phyloP scores from a whole-genome alignment of 257 asterid genomes.

The Ocimum tenuiflorum region DNA sequence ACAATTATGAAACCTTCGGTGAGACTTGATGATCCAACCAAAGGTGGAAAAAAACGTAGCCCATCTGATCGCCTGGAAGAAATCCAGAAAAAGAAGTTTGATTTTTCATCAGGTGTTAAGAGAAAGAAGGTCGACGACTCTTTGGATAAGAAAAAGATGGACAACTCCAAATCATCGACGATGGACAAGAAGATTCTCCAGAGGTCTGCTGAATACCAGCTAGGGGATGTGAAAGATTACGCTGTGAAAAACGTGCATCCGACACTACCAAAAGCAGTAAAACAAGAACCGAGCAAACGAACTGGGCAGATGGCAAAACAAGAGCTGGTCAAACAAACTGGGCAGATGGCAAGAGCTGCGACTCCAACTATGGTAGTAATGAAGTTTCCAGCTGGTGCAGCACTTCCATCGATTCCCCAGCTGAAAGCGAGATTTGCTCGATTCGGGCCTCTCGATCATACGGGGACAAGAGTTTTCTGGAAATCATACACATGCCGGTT shows the following conservation, averaged over 20 bases:
- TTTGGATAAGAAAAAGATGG: slow-evolving; percentile 30
- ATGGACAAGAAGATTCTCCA: slow-evolving; percentile 45
- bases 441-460: slow-evolving; percentile 69
- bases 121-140: slow-evolving; percentile 11
- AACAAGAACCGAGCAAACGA: slow-evolving; percentile 41
- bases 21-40: slow-evolving; percentile 52
- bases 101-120: slow-evolving; percentile 34
- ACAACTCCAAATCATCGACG: slow-evolving; percentile 33
- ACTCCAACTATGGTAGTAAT: slow-evolving; percentile 64
- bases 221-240: slow-evolving; percentile 30
- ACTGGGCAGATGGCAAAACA: slow-evolving; percentile 19
- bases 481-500: slow-evolving; percentile 61
- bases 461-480: slow-evolving; percentile 69
- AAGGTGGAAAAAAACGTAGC: slow-evolving; percentile 56
- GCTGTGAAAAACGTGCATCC: slow-evolving; percentile 19
- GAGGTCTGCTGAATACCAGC: slow-evolving; percentile 34
- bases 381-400: slow-evolving; percentile 66
- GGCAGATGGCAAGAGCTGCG: slow-evolving; percentile 26
- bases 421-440: slow-evolving; percentile 80
- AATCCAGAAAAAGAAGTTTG: slow-evolving; percentile 37
- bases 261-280: slow-evolving; percentile 25
- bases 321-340: slow-evolving; percentile 37
- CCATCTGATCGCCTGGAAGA: slow-evolving; percentile 58
- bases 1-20: slow-evolving; percentile 37
- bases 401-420: slow-evolving; percentile 68